phyloP scores from a whole-genome alignment of 305 asterid genomes.

The Caryopteris hybrid region DNA sequence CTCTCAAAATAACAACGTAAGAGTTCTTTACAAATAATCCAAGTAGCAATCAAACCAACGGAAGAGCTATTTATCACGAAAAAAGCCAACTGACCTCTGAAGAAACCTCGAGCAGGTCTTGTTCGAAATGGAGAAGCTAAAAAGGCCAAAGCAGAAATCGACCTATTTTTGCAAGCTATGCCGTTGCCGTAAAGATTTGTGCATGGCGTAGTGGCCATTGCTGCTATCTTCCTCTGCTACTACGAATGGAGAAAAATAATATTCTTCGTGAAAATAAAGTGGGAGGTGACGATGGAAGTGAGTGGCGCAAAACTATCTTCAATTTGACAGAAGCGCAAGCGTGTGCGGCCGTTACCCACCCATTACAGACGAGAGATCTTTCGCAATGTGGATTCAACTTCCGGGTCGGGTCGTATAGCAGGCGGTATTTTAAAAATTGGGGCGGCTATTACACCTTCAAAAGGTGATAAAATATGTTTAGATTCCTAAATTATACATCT shows the following conservation, averaged over 20 bases:
- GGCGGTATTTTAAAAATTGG: too few relatives aligned
- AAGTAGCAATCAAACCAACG: neutral
- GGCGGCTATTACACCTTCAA: too few relatives aligned
- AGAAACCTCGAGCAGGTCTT: slow-evolving; percentile 20
- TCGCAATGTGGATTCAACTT: too few relatives aligned
- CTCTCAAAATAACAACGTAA: neutral
- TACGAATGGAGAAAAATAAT: neutral
- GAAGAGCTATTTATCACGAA: neutral
- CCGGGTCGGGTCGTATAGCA: too few relatives aligned
- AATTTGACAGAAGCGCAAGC: neutral
- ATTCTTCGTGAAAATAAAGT: neutral
- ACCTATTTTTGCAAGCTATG: slow-evolving; percentile 27
- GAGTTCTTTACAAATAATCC: neutral
- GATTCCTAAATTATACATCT: too few relatives aligned
- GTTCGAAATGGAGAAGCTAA: slow-evolving; percentile 30
- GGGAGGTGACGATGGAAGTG: neutral
- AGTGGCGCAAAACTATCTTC: slow-evolving; percentile 19
- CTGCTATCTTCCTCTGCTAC: neutral
- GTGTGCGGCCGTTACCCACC: too few relatives aligned
- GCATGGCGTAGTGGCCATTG: slow-evolving; percentile 34
- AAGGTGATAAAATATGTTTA: too few relatives aligned
- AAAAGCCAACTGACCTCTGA: slow-evolving; percentile 25
- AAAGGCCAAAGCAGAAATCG: slow-evolving; percentile 27
- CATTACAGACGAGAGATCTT: too few relatives aligned
- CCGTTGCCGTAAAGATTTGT: slow-evolving; percentile 20